A percentile compares a stretch with the other conserved stretches of the same genome.
These are phyloP conservation scores for Butyriboletus loyo DNA, from an alignment of 768 basidiomycete species.

Conservation along the genomic window DNA sequence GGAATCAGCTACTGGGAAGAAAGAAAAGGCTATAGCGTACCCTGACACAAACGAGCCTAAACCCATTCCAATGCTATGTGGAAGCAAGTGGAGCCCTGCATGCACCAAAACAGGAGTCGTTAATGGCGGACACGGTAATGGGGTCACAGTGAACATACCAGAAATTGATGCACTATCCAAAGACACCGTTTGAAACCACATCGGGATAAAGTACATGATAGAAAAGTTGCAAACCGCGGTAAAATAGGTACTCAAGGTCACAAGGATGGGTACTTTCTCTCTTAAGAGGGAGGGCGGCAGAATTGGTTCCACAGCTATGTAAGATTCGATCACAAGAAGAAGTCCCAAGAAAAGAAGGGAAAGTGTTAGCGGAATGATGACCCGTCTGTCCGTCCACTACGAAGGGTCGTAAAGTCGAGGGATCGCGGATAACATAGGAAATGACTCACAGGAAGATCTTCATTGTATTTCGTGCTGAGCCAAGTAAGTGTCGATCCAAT, in stretches of 20 bases:
- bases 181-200: constrained; percentile 16
- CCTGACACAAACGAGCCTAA: constrained; percentile 11
- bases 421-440: too few relatives aligned
- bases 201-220: constrained; percentile 12
- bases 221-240: constrained; percentile 10
- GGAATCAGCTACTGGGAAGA: background rate
- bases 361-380: constrained; percentile 5
- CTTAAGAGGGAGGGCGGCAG: constrained; percentile 7
- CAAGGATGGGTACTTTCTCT: constrained; percentile 6
- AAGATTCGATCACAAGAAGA: constrained; percentile 6
- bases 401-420: background rate
- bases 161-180: constrained; percentile 9
- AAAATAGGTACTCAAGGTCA: constrained; percentile 8
- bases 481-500: constrained; percentile 9
- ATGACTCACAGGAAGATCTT: constrained; percentile 8
- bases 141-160: background rate
- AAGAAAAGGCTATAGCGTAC: background rate
- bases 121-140: background rate
- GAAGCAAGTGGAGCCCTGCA: constrained; percentile 13
- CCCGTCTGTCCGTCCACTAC: constrained; percentile 10
- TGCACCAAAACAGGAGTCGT: background rate
- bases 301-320: constrained; percentile 7
- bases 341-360: constrained; percentile 7
- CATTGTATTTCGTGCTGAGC: constrained; percentile 16
- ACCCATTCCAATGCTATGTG: constrained; percentile 12